phyloP scores from a whole-genome alignment of 1,284 basidiomycete genomes.

The Naganishia cerealis region DNA sequence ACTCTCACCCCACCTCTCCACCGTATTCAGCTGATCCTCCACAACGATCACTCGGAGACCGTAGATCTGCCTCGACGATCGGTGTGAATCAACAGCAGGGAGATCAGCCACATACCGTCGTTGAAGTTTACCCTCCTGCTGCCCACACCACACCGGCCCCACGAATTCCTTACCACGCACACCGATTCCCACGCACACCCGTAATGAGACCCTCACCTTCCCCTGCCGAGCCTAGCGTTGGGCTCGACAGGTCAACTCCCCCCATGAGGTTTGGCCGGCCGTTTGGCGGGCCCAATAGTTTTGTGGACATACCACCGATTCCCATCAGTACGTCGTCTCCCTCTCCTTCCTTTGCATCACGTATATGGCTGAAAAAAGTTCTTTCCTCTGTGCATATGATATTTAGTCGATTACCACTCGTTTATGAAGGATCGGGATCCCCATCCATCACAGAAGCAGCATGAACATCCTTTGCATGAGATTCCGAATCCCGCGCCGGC shows the following conservation, averaged over 20 bases:
- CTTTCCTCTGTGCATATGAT: background rate
- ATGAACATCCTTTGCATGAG: constrained; percentile 5
- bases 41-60: background rate
- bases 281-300: constrained; percentile 4
- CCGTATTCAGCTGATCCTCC: background rate
- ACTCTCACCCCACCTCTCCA: background rate
- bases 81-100: background rate
- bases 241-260: too few species aligned
- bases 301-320: constrained; percentile 24
- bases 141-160: too few species aligned
- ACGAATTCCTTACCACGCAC: constrained; percentile 18
- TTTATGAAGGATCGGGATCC: constrained; percentile 2
- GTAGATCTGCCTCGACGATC: background rate
- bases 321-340: constrained; percentile 24
- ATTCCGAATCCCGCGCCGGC: constrained; percentile 14
- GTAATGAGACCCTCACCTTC: background rate
- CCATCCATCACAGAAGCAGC: background rate
- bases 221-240: background rate
- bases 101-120: constrained; percentile 3
- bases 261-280: too few species aligned
- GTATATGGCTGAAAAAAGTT: background rate
- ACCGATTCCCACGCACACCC: constrained; percentile 25
- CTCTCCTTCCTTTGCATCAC: background rate
- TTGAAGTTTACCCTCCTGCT: constrained; percentile 6
- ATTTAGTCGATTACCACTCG: constrained; percentile 28